Percentiles rank a stretch among this genome's conserved stretches.
Evolutionary conservation across 306 rosid species (phyloP).

Genomic region (Arachis stenosperma): DNA sequence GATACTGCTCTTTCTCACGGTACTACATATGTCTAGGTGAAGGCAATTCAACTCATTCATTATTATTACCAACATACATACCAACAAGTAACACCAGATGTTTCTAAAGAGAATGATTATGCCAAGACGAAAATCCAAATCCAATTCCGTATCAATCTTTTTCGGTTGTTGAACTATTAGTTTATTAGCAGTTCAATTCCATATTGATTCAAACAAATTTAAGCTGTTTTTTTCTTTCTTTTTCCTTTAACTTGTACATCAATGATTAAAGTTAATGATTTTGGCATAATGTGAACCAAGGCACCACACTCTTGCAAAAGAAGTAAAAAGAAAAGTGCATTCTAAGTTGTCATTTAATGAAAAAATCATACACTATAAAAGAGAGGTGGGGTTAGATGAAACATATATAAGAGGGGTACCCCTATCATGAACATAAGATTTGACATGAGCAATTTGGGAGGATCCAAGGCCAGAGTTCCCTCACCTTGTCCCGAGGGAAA

Average conservation of each 20-base stretch:
- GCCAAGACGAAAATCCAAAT: not conserved
- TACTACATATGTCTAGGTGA: slow-evolving; percentile 28
- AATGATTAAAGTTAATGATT: slow-evolving; percentile 35
- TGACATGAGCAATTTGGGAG: not conserved
- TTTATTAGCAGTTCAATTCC: slow-evolving; percentile 21
- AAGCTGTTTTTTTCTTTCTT: not conserved
- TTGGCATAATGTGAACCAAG: slow-evolving; percentile 43
- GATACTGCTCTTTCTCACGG: slow-evolving; percentile 28
- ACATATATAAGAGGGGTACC: too few species aligned
- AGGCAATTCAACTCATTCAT: slow-evolving; percentile 26
- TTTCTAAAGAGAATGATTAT: not conserved
- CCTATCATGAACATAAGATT: too few species aligned
- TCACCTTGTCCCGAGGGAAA: slow-evolving; percentile 8
- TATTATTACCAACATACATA: slow-evolving; percentile 12
- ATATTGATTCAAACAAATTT: slow-evolving; percentile 8
- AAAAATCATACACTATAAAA: not conserved
- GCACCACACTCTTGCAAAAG: slow-evolving; percentile 36
- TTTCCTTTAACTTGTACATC: slow-evolving; percentile 8
- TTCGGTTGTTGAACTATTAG: slow-evolving; percentile 1
- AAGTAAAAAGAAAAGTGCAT: slow-evolving; percentile 23
- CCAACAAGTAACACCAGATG: slow-evolving; percentile 1
- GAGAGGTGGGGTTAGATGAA: not conserved
- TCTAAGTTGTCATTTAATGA: slow-evolving; percentile 26
- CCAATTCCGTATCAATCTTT: not conserved
- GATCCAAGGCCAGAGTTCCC: slow-evolving; percentile 42